A percentile compares a stretch with the other conserved stretches of the same genome.
phyloP scores from a whole-genome alignment of 202 grass and related monocot genomes.

The Zizania palustris region DNA sequence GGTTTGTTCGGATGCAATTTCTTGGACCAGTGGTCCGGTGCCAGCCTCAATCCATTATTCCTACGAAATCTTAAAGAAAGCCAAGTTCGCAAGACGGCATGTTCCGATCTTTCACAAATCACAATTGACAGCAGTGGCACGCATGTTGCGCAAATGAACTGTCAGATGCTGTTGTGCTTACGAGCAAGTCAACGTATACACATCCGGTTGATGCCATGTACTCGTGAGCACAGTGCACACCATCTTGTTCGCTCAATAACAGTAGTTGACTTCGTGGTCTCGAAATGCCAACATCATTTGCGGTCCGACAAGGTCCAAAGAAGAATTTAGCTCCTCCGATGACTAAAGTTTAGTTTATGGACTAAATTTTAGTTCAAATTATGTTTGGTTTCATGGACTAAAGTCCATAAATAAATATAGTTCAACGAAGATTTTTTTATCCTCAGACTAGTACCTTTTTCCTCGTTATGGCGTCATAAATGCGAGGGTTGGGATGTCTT shows the following conservation, averaged over 20 bases:
- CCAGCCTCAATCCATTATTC: background rate
- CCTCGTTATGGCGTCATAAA: too few species aligned
- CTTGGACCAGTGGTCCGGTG: background rate
- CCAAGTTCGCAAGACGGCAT: constrained; percentile 1
- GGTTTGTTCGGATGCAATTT: background rate
- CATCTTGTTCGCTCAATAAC: background rate
- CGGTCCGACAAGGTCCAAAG: background rate
- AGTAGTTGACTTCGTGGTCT: constrained; percentile 14
- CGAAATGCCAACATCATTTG: background rate
- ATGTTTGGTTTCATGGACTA: too few species aligned
- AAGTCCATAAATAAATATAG: too few species aligned
- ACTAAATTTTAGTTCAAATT: too few species aligned
- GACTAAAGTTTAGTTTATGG: too few species aligned
- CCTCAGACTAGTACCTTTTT: too few species aligned
- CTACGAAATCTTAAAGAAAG: background rate
- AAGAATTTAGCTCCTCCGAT: background rate
- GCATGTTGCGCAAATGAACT: constrained; percentile 30
- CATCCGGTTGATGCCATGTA: background rate
- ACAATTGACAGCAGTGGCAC: background rate
- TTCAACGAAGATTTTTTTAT: too few species aligned
- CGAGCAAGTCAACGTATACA: background rate
- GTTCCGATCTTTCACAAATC: constrained; percentile 8
- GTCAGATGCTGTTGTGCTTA: background rate
- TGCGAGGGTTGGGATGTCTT: too few species aligned
- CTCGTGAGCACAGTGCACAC: constrained; percentile 15